Conservation (phyloP, 805 yeast species). For the Metschnikowia lunata region DNA sequence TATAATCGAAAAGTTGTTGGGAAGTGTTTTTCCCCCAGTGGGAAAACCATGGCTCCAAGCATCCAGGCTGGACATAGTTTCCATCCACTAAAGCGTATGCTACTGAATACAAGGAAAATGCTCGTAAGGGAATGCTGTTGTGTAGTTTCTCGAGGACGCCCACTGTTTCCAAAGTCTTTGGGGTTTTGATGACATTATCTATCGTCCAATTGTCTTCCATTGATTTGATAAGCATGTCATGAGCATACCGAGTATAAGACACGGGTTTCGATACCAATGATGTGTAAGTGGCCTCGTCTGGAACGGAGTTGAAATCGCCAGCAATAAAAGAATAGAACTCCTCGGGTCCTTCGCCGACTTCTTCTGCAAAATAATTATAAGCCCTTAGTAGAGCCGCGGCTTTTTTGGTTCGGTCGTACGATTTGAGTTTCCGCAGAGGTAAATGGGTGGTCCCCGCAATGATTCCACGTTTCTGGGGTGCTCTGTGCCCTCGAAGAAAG, state of each 20-base stretch:
- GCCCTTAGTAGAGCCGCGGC: not conserved
- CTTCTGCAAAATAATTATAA: not conserved
- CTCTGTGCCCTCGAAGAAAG: not conserved
- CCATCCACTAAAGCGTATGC: conserved; percentile 1
- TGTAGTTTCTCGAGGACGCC: conserved; percentile 1
- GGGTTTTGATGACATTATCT: not conserved
- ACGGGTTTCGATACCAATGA: conserved; percentile 6
- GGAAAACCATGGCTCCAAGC: conserved; percentile 4
- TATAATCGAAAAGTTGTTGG: conserved; percentile 3
- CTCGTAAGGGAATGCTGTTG: not conserved
- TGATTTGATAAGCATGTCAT: conserved; percentile 1
- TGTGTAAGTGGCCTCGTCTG: conserved; percentile 3
- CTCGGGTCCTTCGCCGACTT: not conserved
- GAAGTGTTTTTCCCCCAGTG: not conserved
- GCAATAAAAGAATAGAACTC: conserved; percentile 5
- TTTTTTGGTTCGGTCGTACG: not conserved
- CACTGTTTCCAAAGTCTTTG: not conserved
- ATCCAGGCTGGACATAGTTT: conserved; percentile 1
- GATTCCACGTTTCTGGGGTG: conserved; percentile 1
- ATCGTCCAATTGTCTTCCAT: not conserved
- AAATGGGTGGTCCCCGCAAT: conserved; percentile 5
- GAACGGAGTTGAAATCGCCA: conserved; percentile 6
- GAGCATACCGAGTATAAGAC: not conserved
- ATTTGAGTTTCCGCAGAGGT: not conserved
- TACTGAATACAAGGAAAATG: conserved; percentile 1